Percentiles rank a stretch among this genome's conserved stretches.
phyloP scores from a whole-genome alignment of 495 filamentous ascomycete genomes.

The Tuber borchii region DNA sequence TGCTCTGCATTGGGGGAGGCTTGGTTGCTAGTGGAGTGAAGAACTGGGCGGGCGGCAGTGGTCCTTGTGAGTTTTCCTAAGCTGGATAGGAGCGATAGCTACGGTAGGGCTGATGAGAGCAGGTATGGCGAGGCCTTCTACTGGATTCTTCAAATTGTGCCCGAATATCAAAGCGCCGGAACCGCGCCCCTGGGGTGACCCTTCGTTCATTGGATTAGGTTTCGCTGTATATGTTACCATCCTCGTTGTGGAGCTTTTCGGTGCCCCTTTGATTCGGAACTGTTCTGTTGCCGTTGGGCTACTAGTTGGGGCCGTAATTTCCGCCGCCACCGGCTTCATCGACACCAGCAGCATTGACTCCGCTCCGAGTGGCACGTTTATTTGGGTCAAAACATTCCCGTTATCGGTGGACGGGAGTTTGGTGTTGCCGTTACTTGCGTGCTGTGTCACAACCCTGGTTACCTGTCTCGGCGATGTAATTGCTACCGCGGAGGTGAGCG shows the following conservation, averaged over 20 bases:
- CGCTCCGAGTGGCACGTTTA: conserved; percentile 44
- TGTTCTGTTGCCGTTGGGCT: conserved; percentile 45
- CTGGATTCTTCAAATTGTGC: conserved; percentile 42
- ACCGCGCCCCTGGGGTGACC: conserved; percentile 34
- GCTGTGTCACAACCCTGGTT: conserved; percentile 49
- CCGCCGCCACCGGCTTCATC: conserved; percentile 44
- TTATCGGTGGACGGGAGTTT: conserved; percentile 43
- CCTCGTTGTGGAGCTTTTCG: conserved; percentile 44
- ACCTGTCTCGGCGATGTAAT: conserved; percentile 45
- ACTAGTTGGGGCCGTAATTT: conserved; percentile 42
- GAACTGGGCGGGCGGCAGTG: conserved; percentile 45
- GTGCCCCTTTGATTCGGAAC: conserved; percentile 44
- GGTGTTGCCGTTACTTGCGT: conserved; percentile 46
- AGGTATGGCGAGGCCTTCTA: conserved; percentile 39
- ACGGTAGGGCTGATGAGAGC: background rate
- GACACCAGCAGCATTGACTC: conserved; percentile 32
- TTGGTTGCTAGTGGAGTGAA: conserved; percentile 44
- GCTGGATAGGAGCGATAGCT: background rate
- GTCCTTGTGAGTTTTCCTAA: conserved; percentile 18
- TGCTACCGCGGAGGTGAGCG: conserved; percentile 44
- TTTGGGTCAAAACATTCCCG: conserved; percentile 45
- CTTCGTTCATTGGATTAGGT: conserved; percentile 43
- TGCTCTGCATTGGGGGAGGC: conserved; percentile 44
- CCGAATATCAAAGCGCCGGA: conserved; percentile 37
- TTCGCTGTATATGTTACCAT: conserved; percentile 45